Base-by-base conservation (phyloP, 352 stramenopile genomes). In the Pythium brassicae region DNA sequence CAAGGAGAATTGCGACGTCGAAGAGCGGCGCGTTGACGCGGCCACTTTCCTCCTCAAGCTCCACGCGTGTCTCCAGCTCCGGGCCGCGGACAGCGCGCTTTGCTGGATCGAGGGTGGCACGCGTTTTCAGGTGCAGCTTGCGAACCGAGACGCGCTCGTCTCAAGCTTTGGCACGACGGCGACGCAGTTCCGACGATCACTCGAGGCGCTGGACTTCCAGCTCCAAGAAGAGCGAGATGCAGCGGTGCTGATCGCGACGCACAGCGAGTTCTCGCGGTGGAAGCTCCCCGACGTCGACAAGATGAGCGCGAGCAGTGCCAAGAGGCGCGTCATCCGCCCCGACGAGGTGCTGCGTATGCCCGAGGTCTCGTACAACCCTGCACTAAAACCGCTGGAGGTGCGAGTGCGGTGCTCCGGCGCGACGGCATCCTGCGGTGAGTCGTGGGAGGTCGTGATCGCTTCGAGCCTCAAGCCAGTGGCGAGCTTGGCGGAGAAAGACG, bases 381-480 rank as follows among this genome's bases (percentile, higher is more conserved):
- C 60, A 11, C 57, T 88, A 12, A 76, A 75, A 17, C 78, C 78
- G 12, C 53, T 88, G 17, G 78, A 88, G 53, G 63, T 88, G 25
- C 72, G 72, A 3, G 17, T 88, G 14, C 81, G 64, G 58, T 65
- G 79, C 19, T 55, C 60, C 12, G 51, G 65, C 26, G 15, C 20
- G 15, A 40, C 57, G 12, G 20, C 43, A 20, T 67, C 57, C 4
- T 40, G 23, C 4, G 47, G 17, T 19, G 29, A 66, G 45, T 56
- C 61, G 23, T 76, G 69, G 47, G 58, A 72, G 29, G 66, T 86
- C 27, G 71, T 69, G 3, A 59, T 83, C 25, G 65, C 71, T 6
- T 62, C 68, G 3, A 86, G 57, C 40, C 46, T 73, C 40, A 53
- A 47, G 23, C 66, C 55, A 35, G 54, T 48, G 35, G 61, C n/a